phyloP scores from a whole-genome alignment of 2,329 filamentous ascomycete species.

The Rosellinia necatrix region DNA sequence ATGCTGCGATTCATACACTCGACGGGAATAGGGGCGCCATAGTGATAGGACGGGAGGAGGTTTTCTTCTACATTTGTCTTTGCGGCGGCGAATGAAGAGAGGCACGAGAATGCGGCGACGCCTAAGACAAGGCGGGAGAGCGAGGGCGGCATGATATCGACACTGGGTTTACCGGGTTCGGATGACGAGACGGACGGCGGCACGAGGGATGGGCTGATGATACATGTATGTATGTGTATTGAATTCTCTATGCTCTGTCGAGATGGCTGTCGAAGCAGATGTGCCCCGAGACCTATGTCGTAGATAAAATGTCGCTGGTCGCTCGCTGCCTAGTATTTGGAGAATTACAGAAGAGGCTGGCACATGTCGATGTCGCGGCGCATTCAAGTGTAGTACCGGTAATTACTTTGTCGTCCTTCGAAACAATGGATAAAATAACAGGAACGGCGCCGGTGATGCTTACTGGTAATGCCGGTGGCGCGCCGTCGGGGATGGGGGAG shows the following conservation, averaged over 20 bases:
- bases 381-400: too few species aligned
- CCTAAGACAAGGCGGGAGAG: conserved; percentile 28
- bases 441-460: too few species aligned
- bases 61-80: conserved; percentile 42
- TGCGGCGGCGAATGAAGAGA: conserved; percentile 25
- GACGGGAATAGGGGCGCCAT: conserved; percentile 69
- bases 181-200: neutral
- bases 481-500: too few species aligned
- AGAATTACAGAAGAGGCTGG: conserved; percentile 11
- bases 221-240: conserved; percentile 12
- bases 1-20: conserved; percentile 76
- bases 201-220: neutral
- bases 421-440: too few species aligned
- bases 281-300: too few species aligned
- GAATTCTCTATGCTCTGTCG: too few species aligned
- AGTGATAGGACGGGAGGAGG: conserved; percentile 64
- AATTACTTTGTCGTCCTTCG: neutral
- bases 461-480: too few species aligned
- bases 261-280: too few species aligned
- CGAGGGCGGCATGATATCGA: conserved; percentile 32
- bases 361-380: conserved; percentile 16
- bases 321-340: too few species aligned
- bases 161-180: conserved; percentile 17
- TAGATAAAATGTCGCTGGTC: too few species aligned
- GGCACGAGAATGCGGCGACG: conserved; percentile 22